phyloP scores from a whole-genome alignment of 2,329 filamentous ascomycete genomes.

The Raffaelea arxii region DNA sequence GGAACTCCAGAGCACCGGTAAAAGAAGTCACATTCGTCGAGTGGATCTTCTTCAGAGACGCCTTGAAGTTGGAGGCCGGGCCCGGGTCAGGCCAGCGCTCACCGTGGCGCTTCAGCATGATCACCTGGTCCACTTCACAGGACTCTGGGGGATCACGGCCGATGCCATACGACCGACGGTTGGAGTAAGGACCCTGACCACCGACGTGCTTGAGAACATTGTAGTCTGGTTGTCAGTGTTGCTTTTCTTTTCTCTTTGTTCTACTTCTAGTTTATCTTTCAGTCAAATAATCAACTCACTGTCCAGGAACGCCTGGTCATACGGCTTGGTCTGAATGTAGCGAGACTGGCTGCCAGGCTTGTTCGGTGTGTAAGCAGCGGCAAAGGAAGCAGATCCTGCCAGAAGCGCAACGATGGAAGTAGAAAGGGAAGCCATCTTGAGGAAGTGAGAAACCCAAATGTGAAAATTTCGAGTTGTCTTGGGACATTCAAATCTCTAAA shows the following conservation, averaged over 20 bases:
- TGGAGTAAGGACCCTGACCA: constrained; percentile 10
- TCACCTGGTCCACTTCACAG: constrained; percentile 50
- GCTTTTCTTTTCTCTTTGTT: no score
- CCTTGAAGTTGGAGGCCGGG: constrained; percentile 21
- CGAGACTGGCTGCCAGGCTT: constrained; percentile 6
- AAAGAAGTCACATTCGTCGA: background rate
- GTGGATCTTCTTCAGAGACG: constrained; percentile 7
- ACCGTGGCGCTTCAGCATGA: constrained; percentile 51
- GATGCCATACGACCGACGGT: constrained; percentile 29
- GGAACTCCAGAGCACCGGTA: constrained; percentile 4
- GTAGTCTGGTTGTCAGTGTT: no score
- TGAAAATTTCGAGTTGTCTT: background rate
- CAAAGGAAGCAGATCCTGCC: background rate
- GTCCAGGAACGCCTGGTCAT: constrained; percentile 9
- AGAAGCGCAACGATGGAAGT: background rate
- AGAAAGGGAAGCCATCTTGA: constrained; percentile 3
- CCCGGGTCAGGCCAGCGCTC: constrained; percentile 52
- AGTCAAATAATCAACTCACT: background rate
- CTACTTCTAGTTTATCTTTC: no score
- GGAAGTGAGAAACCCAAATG: background rate
- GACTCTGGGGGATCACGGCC: constrained; percentile 42
- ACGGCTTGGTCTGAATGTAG: constrained; percentile 6
- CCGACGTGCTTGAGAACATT: constrained; percentile 9
- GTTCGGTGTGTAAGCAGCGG: constrained; percentile 9
- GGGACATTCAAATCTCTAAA: background rate